Conservation (phyloP, 352 stramenopile genomes). For the Pythium rhizo-oryzae region DNA sequence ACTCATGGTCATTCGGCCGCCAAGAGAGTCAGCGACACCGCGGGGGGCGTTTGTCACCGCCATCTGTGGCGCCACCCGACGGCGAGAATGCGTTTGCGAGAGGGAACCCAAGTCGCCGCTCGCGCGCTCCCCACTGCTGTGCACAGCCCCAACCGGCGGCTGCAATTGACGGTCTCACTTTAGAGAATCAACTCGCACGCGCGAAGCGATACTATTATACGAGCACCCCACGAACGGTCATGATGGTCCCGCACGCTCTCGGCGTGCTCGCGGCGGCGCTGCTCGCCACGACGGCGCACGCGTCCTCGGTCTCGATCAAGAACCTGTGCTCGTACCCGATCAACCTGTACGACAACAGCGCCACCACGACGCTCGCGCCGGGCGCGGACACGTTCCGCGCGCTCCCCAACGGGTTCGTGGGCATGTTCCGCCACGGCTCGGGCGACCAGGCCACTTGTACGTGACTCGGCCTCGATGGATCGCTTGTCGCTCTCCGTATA, state of each 20-base stretch:
- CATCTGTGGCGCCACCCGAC: neutral
- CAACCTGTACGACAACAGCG: constrained; percentile 37
- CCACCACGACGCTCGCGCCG: constrained; percentile 9
- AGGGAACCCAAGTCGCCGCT: no score
- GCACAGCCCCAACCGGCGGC: no score
- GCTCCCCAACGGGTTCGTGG: constrained; percentile 18
- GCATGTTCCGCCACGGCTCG: constrained; percentile 32
- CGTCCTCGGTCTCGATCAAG: constrained; percentile 27
- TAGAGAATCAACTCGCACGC: neutral
- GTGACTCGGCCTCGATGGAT: neutral
- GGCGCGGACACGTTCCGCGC: constrained; percentile 11
- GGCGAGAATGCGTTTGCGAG: neutral
- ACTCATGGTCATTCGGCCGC: no score
- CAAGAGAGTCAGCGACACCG: neutral
- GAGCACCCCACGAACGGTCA: neutral
- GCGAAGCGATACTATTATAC: neutral
- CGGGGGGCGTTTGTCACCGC: neutral
- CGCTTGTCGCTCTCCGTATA: neutral
- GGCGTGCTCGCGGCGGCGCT: constrained; percentile 15
- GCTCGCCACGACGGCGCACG: constrained; percentile 14
- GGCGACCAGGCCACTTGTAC: constrained; percentile 31
- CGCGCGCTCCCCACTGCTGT: no score
- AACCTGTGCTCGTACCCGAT: constrained; percentile 31
- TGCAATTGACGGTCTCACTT: no score
- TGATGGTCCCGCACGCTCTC: neutral